Conservation (phyloP, 2,329 filamentous ascomycete species). For the Fusarium pseudoanthophilum region DNA sequence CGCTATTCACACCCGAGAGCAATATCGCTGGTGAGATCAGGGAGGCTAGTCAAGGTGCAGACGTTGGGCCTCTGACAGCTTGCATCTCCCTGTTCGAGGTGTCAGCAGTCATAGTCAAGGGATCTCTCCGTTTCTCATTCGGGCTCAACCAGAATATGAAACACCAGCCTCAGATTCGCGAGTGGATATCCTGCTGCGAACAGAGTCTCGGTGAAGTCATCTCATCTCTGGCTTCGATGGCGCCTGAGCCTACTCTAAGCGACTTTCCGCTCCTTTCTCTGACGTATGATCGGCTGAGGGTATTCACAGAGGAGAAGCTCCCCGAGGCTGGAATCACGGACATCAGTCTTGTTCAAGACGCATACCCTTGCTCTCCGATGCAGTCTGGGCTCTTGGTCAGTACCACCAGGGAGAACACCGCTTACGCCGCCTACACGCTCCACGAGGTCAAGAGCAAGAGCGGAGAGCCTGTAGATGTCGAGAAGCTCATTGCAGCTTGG, state of each 20-base stretch:
- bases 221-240: conserved; percentile 1
- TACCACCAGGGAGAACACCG: conserved; percentile 53
- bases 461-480: conserved; percentile 33
- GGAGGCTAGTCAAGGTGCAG: conserved; percentile 23
- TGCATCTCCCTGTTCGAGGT: conserved; percentile 60
- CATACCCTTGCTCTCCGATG: conserved; percentile 52
- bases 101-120: conserved; percentile 57
- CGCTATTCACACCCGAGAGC: conserved; percentile 35
- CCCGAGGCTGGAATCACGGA: conserved; percentile 15
- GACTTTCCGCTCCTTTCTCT: conserved; percentile 33
- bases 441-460: conserved; percentile 37
- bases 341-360: conserved; percentile 37
- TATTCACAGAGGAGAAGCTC: conserved; percentile 26
- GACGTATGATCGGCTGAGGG: conserved; percentile 28
- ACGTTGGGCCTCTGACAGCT: conserved; percentile 19
- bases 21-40: conserved; percentile 33
- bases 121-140: conserved; percentile 56
- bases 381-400: conserved; percentile 53
- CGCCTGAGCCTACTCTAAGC: conserved; percentile 23
- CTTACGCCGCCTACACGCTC: conserved; percentile 49
- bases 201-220: conserved; percentile 9
- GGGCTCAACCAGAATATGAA: conserved; percentile 55
- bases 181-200: conserved; percentile 30
- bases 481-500: conserved; percentile 46
- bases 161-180: conserved; percentile 52